Evolutionary conservation across 805 yeast genomes (phyloP), one percentile per base, ranked within the genome.

Genomic region (Grigorovia humatica): DNA sequence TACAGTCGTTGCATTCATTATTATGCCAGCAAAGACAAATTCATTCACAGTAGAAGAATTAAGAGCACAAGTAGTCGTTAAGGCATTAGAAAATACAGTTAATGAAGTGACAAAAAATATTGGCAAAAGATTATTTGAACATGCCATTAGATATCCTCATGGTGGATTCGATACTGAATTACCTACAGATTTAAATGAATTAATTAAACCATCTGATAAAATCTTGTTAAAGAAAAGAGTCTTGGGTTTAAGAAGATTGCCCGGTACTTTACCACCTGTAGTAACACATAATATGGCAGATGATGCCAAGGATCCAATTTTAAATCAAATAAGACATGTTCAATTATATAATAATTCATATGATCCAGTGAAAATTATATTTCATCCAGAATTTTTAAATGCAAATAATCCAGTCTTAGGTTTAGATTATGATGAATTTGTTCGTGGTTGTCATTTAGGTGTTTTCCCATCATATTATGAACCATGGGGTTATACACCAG

Each of bases 401-500:
- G 86, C 96, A 38, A 89, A 88, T 67, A 91, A 91, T 71, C 98
- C 99, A 49, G 85, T 91, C 53, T 76, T 91, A 65, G 85, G 96
- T 18, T 73, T 91, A 52, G 99, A 91, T 69, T 91, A 91, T 68
- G 99, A 91, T 67, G 99, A 91, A 68, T 91, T 91, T 69, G 99
- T 91, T 47, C 80, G 99, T 59, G 99, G 99, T 55, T 90, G 97
- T 68, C 98, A 91, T 70, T 74, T 93, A 69, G 99, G 99, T 68
- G 96, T 91, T 49, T 91, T 91, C 83, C 99, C 99, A 48, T 88
- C 96, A 0, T 91, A 91, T 72, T 91, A 91, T 66, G 99, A 91
- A 72, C 99, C 99, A 4, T 91, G 99, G 99, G 99, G 99, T 43
- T 91, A 91, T 70, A 91, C 99, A 2, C 99, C 99, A 2, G 98